phyloP scores from a whole-genome alignment of 305 asterid genomes.

The Solanum hybrid region DNA sequence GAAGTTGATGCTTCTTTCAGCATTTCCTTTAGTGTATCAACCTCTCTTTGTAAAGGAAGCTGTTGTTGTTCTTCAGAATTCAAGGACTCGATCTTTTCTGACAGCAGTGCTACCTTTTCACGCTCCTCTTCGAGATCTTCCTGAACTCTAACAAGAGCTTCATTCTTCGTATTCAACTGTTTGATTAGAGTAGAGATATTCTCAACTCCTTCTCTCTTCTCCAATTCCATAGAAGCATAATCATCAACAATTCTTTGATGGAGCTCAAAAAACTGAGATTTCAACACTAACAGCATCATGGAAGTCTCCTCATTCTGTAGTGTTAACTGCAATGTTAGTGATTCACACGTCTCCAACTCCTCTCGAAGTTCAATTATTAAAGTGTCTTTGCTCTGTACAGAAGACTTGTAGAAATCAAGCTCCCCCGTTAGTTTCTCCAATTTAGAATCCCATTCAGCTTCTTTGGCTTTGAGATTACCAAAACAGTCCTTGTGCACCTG shows the following conservation, averaged over 20 bases:
- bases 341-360: slow-evolving; percentile 45
- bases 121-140: slow-evolving; percentile 52
- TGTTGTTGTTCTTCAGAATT: slow-evolving; percentile 33
- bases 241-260: slow-evolving; percentile 20
- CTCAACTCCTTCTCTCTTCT: slow-evolving; percentile 21
- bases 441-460: slow-evolving; percentile 23
- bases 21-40: slow-evolving; percentile 27
- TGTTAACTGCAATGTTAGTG: slow-evolving; percentile 10
- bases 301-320: slow-evolving; percentile 42
- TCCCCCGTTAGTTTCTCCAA: slow-evolving; percentile 12
- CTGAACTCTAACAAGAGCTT: slow-evolving; percentile 32
- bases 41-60: slow-evolving; percentile 40
- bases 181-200: slow-evolving; percentile 19
- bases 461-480: slow-evolving; percentile 21
- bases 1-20: slow-evolving; percentile 32
- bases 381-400: slow-evolving; percentile 20
- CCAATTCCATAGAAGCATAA: slow-evolving; percentile 17
- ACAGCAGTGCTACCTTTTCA: slow-evolving; percentile 34
- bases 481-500: slow-evolving; percentile 41
- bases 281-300: slow-evolving; percentile 37
- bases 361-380: slow-evolving; percentile 35
- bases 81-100: slow-evolving; percentile 26
- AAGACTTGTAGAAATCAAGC: slow-evolving; percentile 12
- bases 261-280: slow-evolving; percentile 43
- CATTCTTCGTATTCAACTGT: slow-evolving; percentile 38